Evolutionary conservation across 192 early-diverging fungal genomes (phyloP), one percentile per base, ranked within the genome.

Genomic region (Helicostylum pulchrum): DNA sequence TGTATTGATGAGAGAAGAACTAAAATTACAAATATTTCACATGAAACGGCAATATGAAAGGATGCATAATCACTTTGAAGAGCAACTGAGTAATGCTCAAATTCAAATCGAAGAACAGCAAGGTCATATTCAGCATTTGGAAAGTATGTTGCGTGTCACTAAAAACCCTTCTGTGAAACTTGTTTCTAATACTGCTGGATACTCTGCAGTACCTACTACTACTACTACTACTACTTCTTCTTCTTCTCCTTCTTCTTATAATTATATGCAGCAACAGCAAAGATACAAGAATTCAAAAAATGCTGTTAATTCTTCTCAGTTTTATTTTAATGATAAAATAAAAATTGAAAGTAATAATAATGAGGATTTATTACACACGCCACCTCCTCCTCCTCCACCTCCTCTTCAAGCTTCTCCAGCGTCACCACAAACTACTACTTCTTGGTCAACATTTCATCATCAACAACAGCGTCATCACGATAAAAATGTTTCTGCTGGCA

Each of bases 61-160:
- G 19, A 62, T 62, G 60, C 60, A 47, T 23, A 31, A 39, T 9
- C 45, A 20, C 15, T 53, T 63, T 17, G 31, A 47, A 31, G 36
- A 63, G 15, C 62, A 63, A 52, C 15, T 63, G 36, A 31, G 39
- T 53, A 50, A 1, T 36, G 48, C 62, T 19, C 26, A 53, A 20
- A 42, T 21, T 51, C 62, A 63, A 52, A 63, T 63, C 15, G 32
- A 63, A 42, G 50, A 53, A 39, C 62, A 63, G 20, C 50, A 42
- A 52, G 8, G 15, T 36, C 48, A 26, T 26, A 63, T 63, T 5
- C 17, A 44, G 14, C 57, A 59, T n/a, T 36, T 59, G 20, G 57
- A 59, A 59, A 23, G 36, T 26, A 19, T 42, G 2, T 45, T 59
- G 17, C 32, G 39, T 23, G 20, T 59, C 20, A 23, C 36, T 14